Evolutionary conservation across 805 yeast species (phyloP).

Genomic region (Pichia deserticola): DNA sequence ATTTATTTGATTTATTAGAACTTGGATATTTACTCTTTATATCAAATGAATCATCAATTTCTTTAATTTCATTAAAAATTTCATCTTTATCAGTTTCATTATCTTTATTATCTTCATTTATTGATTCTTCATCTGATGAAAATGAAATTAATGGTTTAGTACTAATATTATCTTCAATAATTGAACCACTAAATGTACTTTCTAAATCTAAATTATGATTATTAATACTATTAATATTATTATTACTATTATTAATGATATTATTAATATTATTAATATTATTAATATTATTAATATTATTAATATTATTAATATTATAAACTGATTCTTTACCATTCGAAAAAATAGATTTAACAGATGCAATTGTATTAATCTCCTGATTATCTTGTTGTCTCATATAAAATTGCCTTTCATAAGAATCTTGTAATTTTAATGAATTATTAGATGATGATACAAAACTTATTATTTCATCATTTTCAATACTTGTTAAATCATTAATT

Average conservation of each 20-base stretch:
- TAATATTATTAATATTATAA: not conserved
- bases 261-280: not conserved
- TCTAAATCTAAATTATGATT: not conserved
- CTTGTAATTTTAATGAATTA: constrained; percentile 1
- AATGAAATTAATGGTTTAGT: constrained; percentile 40
- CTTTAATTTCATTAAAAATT: no score
- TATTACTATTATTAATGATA: not conserved
- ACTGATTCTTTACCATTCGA: not conserved
- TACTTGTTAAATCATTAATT: not conserved
- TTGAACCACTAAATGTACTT: constrained; percentile 5
- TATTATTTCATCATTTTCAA: constrained; percentile 3
- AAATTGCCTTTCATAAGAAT: constrained; percentile 3
- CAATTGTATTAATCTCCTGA: not conserved
- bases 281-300: not conserved
- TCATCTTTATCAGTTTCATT: not conserved
- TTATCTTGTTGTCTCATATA: not conserved
- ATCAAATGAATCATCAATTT: not conserved
- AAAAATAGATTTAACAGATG: not conserved
- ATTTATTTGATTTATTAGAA: not conserved
- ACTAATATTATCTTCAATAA: constrained; percentile 28
- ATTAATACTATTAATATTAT: not conserved
- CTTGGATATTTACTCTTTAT: constrained; percentile 6
- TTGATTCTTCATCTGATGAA: constrained; percentile 12
- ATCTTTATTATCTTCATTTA: not conserved
- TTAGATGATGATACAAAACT: constrained; percentile 6